Evolutionary conservation across 257 asterid genomes (phyloP).

Genomic region (Solanum chiquidenum): DNA sequence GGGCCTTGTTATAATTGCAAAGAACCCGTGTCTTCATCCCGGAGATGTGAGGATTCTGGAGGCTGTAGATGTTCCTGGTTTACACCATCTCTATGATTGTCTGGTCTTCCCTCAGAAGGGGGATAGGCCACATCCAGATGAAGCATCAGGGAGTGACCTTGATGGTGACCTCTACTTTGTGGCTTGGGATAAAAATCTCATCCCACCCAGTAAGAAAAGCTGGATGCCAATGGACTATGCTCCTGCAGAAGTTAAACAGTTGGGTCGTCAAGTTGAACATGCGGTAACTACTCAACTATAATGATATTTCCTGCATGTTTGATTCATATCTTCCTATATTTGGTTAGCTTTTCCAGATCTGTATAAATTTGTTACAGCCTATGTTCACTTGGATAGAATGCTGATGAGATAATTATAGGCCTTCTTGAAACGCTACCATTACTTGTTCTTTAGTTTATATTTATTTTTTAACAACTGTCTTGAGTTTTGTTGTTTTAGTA

Average conservation of each 20-base stretch:
- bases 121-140: slow-evolving; percentile 80
- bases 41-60: slow-evolving; percentile 86
- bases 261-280: slow-evolving; percentile 47
- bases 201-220: slow-evolving; percentile 80
- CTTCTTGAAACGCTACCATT: background rate
- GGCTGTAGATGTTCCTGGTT: slow-evolving; percentile 61
- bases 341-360: background rate
- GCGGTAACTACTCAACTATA: slow-evolving; percentile 23
- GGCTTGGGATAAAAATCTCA: slow-evolving; percentile 85
- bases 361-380: background rate
- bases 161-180: slow-evolving; percentile 93
- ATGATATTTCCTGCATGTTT: background rate
- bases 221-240: slow-evolving; percentile 80
- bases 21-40: slow-evolving; percentile 60
- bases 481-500: background rate
- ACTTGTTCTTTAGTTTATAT: background rate
- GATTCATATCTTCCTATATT: background rate
- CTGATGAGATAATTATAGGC: background rate
- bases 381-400: background rate
- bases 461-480: background rate
- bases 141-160: slow-evolving; percentile 95
- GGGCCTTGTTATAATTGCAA: background rate
- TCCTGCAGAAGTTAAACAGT: slow-evolving; percentile 29
- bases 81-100: slow-evolving; percentile 69
- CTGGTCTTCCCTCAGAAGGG: slow-evolving; percentile 88